Conservation (phyloP, 169 alveolate genomes). For the Sarcocystis neurona region DNA sequence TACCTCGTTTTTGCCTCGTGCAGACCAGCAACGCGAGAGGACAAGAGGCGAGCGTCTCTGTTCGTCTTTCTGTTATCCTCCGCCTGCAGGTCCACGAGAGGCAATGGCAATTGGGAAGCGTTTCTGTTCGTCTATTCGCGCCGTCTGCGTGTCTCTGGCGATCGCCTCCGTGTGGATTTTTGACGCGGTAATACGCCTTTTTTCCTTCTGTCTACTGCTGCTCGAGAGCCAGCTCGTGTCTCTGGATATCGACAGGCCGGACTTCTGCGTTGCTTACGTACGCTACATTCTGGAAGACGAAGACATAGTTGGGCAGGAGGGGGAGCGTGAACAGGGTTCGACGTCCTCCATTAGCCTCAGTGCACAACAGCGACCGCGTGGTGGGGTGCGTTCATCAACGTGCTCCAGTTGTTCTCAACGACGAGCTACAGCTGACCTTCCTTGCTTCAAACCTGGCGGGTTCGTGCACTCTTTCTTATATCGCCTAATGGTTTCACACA, state of each 20-base stretch:
- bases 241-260: constrained; percentile 9
- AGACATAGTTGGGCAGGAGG: neutral
- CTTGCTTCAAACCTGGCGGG: neutral
- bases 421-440: neutral
- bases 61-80: too few relatives aligned
- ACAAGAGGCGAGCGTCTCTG: too few relatives aligned
- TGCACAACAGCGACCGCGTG: too few relatives aligned
- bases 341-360: too few relatives aligned
- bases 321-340: neutral
- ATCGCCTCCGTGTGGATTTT: neutral
- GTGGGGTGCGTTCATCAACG: too few relatives aligned
- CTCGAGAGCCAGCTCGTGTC: neutral
- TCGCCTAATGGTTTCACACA: constrained; percentile 21
- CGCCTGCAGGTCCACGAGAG: too few relatives aligned
- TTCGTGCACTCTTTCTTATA: neutral
- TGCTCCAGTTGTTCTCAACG: too few relatives aligned
- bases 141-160: constrained; percentile 1
- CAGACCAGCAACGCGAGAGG: too few relatives aligned
- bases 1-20: too few relatives aligned
- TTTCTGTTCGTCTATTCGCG: too few relatives aligned
- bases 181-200: neutral
- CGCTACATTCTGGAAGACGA: constrained; percentile 5
- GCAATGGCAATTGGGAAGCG: too few relatives aligned
- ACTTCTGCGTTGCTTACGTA: constrained; percentile 5
- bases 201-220: neutral